Evolutionary conservation across 768 basidiomycete species (phyloP).

Genomic region (Pleurotus ostreatus): DNA sequence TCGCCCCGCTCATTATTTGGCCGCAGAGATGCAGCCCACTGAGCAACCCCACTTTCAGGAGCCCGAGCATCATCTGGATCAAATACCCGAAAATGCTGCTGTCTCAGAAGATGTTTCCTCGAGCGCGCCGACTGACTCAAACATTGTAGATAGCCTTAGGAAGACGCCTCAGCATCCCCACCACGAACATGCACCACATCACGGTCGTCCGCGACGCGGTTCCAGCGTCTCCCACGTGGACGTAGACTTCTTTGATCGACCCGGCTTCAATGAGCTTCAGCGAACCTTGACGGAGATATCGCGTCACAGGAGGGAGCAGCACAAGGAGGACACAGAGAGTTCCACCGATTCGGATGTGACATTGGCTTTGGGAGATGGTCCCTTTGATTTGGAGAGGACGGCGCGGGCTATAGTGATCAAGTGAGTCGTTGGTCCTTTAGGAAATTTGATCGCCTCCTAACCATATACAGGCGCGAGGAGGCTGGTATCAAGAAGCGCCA

Average conservation of each 20-base stretch:
- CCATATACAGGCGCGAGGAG: conserved; percentile 36
- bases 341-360: conserved; percentile 17
- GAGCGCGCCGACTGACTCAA: background rate
- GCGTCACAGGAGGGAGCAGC: conserved; percentile 1
- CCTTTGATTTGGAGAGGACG: conserved; percentile 27
- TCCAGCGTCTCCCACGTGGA: conserved; percentile 27
- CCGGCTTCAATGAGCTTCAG: conserved; percentile 29
- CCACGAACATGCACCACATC: background rate
- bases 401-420: conserved; percentile 20
- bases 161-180: background rate
- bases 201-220: background rate
- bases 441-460: background rate
- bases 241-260: conserved; percentile 43
- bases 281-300: conserved; percentile 17
- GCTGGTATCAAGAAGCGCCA: conserved; percentile 47
- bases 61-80: background rate
- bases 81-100: background rate
- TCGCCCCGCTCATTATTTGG: background rate
- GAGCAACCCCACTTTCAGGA: background rate
- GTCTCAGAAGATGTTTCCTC: background rate
- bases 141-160: background rate
- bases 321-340: background rate
- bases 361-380: conserved; percentile 18
- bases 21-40: background rate
- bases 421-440: conserved; percentile 14